Conservation (phyloP, 1,139 yeast species). For the Geotrichum reessii region DNA sequence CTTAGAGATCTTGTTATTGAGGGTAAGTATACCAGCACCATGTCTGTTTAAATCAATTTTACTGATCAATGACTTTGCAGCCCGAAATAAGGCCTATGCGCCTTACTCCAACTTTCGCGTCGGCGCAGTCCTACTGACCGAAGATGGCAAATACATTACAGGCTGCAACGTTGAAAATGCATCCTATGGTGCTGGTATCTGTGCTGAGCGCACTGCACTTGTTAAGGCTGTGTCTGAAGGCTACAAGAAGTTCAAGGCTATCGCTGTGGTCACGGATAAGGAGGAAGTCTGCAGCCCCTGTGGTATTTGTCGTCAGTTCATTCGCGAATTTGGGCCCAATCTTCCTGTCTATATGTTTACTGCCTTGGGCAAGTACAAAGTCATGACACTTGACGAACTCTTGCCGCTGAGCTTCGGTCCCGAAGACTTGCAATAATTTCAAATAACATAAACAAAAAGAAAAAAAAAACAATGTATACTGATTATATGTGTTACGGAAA, state of each 20-base stretch:
- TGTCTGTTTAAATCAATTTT: not conserved
- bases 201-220: constrained; percentile 86
- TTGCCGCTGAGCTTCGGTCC: constrained; percentile 89
- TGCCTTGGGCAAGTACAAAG: constrained; percentile 27
- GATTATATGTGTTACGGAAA: not conserved
- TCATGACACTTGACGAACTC: constrained; percentile 51
- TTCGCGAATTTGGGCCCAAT: constrained; percentile 59
- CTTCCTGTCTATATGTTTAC: constrained; percentile 33
- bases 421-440: constrained; percentile 43
- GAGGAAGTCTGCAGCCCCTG: constrained; percentile 71
- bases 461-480: not conserved
- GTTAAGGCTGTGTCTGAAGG: constrained; percentile 47
- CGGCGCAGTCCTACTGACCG: constrained; percentile 66
- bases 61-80: constrained; percentile 15
- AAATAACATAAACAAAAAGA: not conserved
- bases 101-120: constrained; percentile 88
- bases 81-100: constrained; percentile 50
- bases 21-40: not conserved
- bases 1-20: constrained; percentile 11
- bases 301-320: constrained; percentile 88
- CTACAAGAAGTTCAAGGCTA: constrained; percentile 44
- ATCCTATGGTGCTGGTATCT: constrained; percentile 77
- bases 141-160: constrained; percentile 43
- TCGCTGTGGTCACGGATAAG: constrained; percentile 68
- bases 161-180: constrained; percentile 96